phyloP scores from a whole-genome alignment of 805 yeast species.

The Candida suzukii region DNA sequence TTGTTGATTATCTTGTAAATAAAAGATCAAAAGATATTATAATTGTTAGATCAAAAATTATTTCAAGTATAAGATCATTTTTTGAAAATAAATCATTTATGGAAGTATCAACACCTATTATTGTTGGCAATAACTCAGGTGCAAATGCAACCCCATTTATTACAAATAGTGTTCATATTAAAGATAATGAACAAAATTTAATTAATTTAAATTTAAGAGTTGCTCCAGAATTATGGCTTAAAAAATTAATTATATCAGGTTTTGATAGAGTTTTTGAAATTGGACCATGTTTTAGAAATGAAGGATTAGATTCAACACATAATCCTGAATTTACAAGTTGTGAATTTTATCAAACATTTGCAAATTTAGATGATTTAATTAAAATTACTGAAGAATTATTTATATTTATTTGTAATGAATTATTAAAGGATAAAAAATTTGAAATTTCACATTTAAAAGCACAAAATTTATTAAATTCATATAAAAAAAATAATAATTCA shows the following conservation, averaged over 20 bases:
- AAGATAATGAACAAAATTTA: constrained; percentile 17
- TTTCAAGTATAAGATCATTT: constrained; percentile 49
- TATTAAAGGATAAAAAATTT: constrained; percentile 16
- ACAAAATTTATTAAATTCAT: constrained; percentile 5
- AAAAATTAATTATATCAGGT: constrained; percentile 75
- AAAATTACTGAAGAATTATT: constrained; percentile 54
- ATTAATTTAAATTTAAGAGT: constrained; percentile 59
- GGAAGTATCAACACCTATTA: constrained; percentile 86
- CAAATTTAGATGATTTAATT: constrained; percentile 62
- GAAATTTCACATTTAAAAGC: constrained; percentile 18
- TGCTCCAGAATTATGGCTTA: constrained; percentile 95
- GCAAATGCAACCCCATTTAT: constrained; percentile 88
- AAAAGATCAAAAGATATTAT: constrained; percentile 38
- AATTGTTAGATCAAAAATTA: constrained; percentile 46
- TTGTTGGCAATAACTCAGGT: constrained; percentile 64
- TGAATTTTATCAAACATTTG: constrained; percentile 78
- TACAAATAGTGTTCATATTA: constrained; percentile 36
- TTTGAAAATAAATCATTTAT: constrained; percentile 50
- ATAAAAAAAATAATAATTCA: constrained; percentile 12
- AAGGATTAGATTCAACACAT: constrained; percentile 88
- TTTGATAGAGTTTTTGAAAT: constrained; percentile 83
- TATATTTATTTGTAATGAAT: constrained; percentile 26
- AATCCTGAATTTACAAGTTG: constrained; percentile 91
- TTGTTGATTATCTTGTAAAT: constrained; percentile 66
- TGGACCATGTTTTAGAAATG: constrained; percentile 83